Conservation (phyloP, 768 basidiomycete genomes). For the Inosperma sp. region DNA sequence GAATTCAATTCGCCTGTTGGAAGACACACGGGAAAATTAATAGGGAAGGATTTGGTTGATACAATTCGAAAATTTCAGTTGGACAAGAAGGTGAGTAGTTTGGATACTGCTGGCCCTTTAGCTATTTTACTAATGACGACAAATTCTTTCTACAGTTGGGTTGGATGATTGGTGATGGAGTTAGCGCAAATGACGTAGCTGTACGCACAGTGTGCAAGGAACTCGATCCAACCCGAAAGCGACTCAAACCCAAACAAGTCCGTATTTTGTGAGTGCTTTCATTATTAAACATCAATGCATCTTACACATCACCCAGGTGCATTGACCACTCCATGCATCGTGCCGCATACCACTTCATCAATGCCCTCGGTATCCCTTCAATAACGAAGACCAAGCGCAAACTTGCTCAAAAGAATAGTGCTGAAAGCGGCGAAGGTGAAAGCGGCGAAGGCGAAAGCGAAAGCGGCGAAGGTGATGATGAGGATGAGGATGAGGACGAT, state of each 20-base stretch:
- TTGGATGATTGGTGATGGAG: constrained; percentile 15
- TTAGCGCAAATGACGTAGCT: constrained; percentile 14
- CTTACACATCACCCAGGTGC: constrained; percentile 7
- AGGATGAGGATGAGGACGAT: constrained; percentile 16
- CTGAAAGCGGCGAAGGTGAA: not conserved
- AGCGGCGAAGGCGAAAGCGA: constrained; percentile 12
- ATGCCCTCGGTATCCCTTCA: constrained; percentile 7
- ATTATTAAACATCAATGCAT: not conserved
- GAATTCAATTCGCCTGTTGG: constrained; percentile 12
- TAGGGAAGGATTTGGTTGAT: constrained; percentile 14
- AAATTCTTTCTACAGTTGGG: constrained; percentile 15
- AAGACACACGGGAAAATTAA: constrained; percentile 15
- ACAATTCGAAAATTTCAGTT: constrained; percentile 13
- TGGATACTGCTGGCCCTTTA: not conserved
- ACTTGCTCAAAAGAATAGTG: no score
- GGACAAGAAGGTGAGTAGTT: constrained; percentile 11
- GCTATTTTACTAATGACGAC: no score
- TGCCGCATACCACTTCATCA: constrained; percentile 14
- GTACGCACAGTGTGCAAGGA: constrained; percentile 8
- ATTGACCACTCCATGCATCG: constrained; percentile 19
- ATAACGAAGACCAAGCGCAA: constrained; percentile 2
- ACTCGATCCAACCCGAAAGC: not conserved
- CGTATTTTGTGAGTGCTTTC: constrained; percentile 6
- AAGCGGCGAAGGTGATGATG: not conserved
- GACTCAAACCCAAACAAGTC: constrained; percentile 11